A percentile compares a stretch with the other conserved stretches of the same genome.
Conservation (phyloP, 2,329 filamentous ascomycete genomes). For the Elsinoe australis region DNA sequence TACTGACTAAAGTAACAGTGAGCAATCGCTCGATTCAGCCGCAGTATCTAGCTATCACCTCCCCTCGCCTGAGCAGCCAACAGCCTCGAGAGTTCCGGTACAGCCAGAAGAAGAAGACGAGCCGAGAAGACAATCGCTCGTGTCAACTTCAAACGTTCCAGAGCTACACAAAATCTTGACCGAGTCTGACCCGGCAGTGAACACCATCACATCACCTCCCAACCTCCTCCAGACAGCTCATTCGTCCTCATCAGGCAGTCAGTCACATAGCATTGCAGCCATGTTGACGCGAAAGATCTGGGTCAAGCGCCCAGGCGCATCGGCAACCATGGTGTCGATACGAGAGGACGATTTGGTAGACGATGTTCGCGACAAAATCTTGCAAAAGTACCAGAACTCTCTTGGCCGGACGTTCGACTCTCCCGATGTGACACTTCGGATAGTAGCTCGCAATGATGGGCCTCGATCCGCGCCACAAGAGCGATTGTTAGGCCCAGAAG, state of each 20-base stretch:
- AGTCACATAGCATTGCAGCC: slow-evolving; percentile 8
- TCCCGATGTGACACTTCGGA: slow-evolving; percentile 76
- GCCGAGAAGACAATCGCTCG: slow-evolving; percentile 7
- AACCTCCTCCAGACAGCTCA: slow-evolving; percentile 1
- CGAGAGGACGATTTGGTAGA: slow-evolving; percentile 87
- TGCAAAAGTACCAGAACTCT: slow-evolving; percentile 90
- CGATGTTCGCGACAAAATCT: slow-evolving; percentile 84
- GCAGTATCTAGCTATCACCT: neutral
- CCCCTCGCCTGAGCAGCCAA: neutral
- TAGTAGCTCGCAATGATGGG: slow-evolving; percentile 52
- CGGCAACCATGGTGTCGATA: slow-evolving; percentile 78
- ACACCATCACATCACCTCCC: neutral
- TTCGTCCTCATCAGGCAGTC: slow-evolving; percentile 6
- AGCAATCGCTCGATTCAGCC: neutral
- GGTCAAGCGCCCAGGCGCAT: slow-evolving; percentile 81
- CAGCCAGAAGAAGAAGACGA: slow-evolving; percentile 3
- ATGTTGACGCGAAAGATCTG: slow-evolving; percentile 41
- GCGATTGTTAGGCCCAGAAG: slow-evolving; percentile 73
- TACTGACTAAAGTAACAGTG: neutral
- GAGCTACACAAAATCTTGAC: slow-evolving; percentile 9
- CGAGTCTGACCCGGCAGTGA: neutral
- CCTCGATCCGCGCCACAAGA: slow-evolving; percentile 60
- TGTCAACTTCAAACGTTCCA: slow-evolving; percentile 9
- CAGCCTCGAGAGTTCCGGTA: neutral
- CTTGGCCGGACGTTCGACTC: slow-evolving; percentile 82